Conservation (phyloP, 2,329 filamentous ascomycete genomes). For the Coniochaeta sp. region DNA sequence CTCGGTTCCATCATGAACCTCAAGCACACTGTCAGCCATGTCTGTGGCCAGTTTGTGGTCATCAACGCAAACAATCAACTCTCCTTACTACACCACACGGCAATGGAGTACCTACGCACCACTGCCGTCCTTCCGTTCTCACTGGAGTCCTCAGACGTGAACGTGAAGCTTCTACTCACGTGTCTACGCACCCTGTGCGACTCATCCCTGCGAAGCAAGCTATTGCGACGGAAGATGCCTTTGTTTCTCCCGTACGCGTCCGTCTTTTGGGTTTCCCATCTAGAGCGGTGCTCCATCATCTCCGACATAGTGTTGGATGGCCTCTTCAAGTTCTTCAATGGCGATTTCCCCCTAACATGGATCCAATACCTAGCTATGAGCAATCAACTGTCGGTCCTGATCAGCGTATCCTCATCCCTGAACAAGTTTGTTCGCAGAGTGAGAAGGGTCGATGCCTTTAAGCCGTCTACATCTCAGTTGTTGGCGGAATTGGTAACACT, state of each 20-base stretch:
- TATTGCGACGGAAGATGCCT: constrained; percentile 5
- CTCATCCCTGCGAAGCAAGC: constrained; percentile 8
- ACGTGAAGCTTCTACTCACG: constrained; percentile 10
- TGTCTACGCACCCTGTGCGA: constrained; percentile 11
- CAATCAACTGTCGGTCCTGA: constrained; percentile 8
- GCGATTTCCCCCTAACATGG: constrained; percentile 13
- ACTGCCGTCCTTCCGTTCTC: constrained; percentile 1
- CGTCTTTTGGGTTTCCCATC: constrained; percentile 13
- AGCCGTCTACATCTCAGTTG: constrained; percentile 8
- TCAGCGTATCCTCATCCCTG: constrained; percentile 7
- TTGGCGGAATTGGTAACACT: constrained; percentile 9
- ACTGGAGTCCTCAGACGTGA: constrained; percentile 5
- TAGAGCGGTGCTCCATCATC: constrained; percentile 7
- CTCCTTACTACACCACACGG: constrained; percentile 10
- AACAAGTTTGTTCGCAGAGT: constrained; percentile 4
- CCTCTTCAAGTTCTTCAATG: constrained; percentile 13
- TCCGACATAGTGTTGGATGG: constrained; percentile 10
- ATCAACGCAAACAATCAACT: constrained; percentile 9
- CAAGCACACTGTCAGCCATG: constrained; percentile 8
- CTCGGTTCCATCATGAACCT: constrained; percentile 10
- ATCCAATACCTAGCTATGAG: constrained; percentile 16
- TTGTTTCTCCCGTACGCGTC: constrained; percentile 13
- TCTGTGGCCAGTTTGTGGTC: constrained; percentile 14
- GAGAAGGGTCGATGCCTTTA: constrained; percentile 6
- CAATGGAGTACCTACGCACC: constrained; percentile 9